Conservation (phyloP, 169 alveolate species). For the Eimeria maxima region DNA sequence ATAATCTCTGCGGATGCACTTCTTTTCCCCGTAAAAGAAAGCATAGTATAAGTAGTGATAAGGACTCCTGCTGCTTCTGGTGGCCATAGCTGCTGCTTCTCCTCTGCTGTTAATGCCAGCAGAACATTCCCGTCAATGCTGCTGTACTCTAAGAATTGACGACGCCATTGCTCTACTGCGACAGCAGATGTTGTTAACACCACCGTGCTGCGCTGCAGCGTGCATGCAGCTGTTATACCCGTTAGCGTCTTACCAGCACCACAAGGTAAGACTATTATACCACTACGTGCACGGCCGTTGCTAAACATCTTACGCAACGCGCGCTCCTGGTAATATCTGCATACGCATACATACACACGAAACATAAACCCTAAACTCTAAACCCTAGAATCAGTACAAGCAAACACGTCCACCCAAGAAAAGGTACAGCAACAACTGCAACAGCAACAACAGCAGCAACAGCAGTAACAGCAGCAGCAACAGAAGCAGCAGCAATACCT, state of each 20-base stretch:
- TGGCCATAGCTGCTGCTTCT: conserved; percentile 94
- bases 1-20: conserved; percentile 92
- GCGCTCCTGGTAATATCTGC: conserved; percentile 93
- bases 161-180: conserved; percentile 96
- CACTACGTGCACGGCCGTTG: conserved; percentile 99
- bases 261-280: conserved; percentile 99
- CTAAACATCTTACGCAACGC: conserved; percentile 98
- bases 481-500: conserved; percentile 87
- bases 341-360: neutral
- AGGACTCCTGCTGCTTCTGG: conserved; percentile 96
- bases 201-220: conserved; percentile 92
- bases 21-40: conserved; percentile 95
- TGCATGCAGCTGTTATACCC: conserved; percentile 87
- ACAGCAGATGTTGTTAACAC: conserved; percentile 90
- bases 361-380: too few relatives aligned
- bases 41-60: conserved; percentile 98
- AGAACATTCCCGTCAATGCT: conserved; percentile 94
- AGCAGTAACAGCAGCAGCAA: conserved; percentile 27
- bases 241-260: conserved; percentile 99
- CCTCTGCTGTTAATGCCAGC: conserved; percentile 97
- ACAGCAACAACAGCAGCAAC: conserved; percentile 11
- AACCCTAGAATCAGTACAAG: neutral
- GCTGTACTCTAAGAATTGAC: conserved; percentile 94
- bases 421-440: conserved; percentile 12
- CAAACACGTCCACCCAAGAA: neutral